These are phyloP conservation scores for Iberis amara DNA, from an alignment of 441 rosid genomes.

Conservation along the genomic window DNA sequence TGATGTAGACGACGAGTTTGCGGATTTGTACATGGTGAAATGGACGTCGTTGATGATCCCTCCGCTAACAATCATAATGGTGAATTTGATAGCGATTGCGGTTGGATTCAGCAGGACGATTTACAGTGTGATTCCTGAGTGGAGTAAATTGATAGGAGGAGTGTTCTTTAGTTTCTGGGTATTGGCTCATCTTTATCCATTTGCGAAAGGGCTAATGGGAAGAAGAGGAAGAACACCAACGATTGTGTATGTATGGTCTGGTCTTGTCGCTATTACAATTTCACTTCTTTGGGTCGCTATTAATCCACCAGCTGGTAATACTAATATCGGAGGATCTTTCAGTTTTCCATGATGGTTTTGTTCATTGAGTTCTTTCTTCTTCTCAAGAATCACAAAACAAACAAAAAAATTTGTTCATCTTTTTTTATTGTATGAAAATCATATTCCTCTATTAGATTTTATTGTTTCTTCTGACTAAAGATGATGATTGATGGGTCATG, in stretches of 20 bases:
- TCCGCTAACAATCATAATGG: slow-evolving; percentile 73
- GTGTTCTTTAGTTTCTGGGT: slow-evolving; percentile 92
- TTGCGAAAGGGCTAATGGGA: slow-evolving; percentile 83
- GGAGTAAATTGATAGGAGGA: slow-evolving; percentile 76
- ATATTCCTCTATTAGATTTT: slow-evolving; percentile 36
- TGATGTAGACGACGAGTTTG: slow-evolving; percentile 69
- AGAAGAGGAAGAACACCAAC: slow-evolving; percentile 83
- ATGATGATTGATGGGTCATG: slow-evolving; percentile 2
- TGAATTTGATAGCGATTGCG: slow-evolving; percentile 68
- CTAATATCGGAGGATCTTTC: slow-evolving; percentile 70
- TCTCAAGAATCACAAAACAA: background rate
- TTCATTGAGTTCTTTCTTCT: slow-evolving; percentile 3
- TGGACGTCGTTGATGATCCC: slow-evolving; percentile 80
- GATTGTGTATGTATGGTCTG: slow-evolving; percentile 83
- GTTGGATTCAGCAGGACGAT: slow-evolving; percentile 77
- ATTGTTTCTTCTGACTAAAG: slow-evolving; percentile 10
- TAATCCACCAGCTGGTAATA: slow-evolving; percentile 54
- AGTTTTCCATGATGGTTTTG: slow-evolving; percentile 62
- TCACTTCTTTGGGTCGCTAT: slow-evolving; percentile 85
- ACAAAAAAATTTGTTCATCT: background rate
- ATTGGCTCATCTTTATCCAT: slow-evolving; percentile 77
- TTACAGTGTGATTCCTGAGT: slow-evolving; percentile 65
- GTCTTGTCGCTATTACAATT: slow-evolving; percentile 69
- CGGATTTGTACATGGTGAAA: slow-evolving; percentile 58
- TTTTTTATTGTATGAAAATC: slow-evolving; percentile 1